Base-by-base conservation (phyloP, 2,329 filamentous ascomycete genomes). In the Fusarium ambrosium region DNA sequence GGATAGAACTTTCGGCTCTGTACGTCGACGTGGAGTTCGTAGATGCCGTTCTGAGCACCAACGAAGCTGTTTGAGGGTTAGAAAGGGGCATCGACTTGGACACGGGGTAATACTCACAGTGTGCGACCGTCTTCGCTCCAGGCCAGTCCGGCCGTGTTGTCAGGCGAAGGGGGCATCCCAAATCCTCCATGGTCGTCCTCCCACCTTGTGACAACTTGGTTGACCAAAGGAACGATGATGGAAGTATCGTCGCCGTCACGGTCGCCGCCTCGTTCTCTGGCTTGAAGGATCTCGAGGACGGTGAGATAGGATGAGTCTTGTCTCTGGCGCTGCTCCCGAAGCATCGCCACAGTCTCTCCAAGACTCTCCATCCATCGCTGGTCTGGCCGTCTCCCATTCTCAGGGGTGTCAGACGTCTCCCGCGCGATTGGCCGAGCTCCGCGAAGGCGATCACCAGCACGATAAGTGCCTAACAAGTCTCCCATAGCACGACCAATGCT, bases 11-110 rank as follows among this genome's bases (percentile, higher is more conserved):
- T 93, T 69, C 93, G 87, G 66, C 85, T 87, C 59, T 89, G 86
- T 20, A 91, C 77, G 79, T 94, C 91, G 73, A 95, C 87, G 37
- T 87, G 88, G 77, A 94, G 90, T 82, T 95, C 92, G 78, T 94
- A 94, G 64, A 95, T 92, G 66, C 93, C 93, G 75, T 94, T 91
- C 79, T 94, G 91, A 37, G 90, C 89, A 22, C 89, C 91, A 45
- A 92, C 85, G 76, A 89, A 92, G 65, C 91, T 92, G 53, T 29
- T 18, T 62, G 5, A 4, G 22, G 43, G 16, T 81, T 63, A 81
- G 80, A 58, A 20, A 36, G 20, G 11, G 10, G 20, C 18, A 24
- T 20, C 7, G 14, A 7, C 11, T 24, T 16, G 14, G 22, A 36
- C 10, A 20, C n/a, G 8, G 11, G 22, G 22, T 32, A 34, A 9